Conservation (phyloP, 1,139 yeast genomes). For the Nakaseomyces bracarensis region DNA sequence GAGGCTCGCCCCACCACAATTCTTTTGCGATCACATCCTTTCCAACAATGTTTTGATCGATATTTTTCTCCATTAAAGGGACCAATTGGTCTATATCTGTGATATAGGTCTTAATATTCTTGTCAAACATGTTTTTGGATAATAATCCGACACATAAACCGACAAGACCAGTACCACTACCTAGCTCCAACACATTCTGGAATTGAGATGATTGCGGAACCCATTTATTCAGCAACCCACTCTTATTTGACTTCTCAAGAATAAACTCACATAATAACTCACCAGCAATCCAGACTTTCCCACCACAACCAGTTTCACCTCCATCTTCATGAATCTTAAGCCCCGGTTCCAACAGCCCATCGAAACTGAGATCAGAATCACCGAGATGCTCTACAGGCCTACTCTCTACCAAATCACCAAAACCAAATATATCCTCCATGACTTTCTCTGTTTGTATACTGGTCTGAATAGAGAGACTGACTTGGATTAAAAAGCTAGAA, state of each 20-base stretch:
- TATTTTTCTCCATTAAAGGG: slow-evolving; percentile 40
- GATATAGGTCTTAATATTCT: slow-evolving; percentile 35
- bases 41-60: slow-evolving; percentile 35
- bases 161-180: slow-evolving; percentile 50
- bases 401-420: slow-evolving; percentile 16
- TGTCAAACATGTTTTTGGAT: slow-evolving; percentile 11
- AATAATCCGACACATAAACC: slow-evolving; percentile 34
- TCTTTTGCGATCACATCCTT: slow-evolving; percentile 36
- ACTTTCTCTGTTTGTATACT: too few species aligned
- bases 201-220: slow-evolving; percentile 12
- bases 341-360: slow-evolving; percentile 35
- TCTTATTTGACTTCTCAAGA: slow-evolving; percentile 19
- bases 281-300: slow-evolving; percentile 53
- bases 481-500: not conserved
- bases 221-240: slow-evolving; percentile 7
- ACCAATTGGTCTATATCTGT: slow-evolving; percentile 39
- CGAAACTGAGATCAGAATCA: slow-evolving; percentile 35
- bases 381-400: slow-evolving; percentile 35
- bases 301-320: slow-evolving; percentile 53
- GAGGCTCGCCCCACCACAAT: slow-evolving; percentile 43
- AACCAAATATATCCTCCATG: slow-evolving; percentile 17
- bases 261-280: slow-evolving; percentile 42
- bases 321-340: slow-evolving; percentile 45
- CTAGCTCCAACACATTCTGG: slow-evolving; percentile 40
- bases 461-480: too few species aligned